Evolutionary conservation across 2,329 filamentous ascomycete species (phyloP).

Genomic region (Penicillium sp.): DNA sequence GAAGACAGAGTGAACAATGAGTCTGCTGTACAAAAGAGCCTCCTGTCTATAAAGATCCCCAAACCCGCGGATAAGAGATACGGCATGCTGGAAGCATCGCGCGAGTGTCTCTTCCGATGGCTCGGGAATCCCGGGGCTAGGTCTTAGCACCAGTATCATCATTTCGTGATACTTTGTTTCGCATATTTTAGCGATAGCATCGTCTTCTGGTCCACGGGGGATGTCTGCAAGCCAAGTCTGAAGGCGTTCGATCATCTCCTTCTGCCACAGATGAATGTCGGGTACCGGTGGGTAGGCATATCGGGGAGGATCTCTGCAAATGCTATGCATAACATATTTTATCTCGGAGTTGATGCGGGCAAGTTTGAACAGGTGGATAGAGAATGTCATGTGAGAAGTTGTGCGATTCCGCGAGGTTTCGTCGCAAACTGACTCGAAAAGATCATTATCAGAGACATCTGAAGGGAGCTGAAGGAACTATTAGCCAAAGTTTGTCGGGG

Average conservation of each 20-base stretch:
- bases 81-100: slow-evolving; percentile 47
- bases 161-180: slow-evolving; percentile 50
- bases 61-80: slow-evolving; percentile 43
- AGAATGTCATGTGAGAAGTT: slow-evolving; percentile 40
- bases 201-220: slow-evolving; percentile 24
- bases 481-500: slow-evolving; percentile 12
- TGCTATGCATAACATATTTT: slow-evolving; percentile 57
- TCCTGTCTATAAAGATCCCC: slow-evolving; percentile 47
- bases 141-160: slow-evolving; percentile 51
- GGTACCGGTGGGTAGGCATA: slow-evolving; percentile 51
- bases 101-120: slow-evolving; percentile 44
- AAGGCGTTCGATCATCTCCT: slow-evolving; percentile 41
- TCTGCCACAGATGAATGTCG: slow-evolving; percentile 50
- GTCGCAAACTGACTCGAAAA: slow-evolving; percentile 5
- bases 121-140: slow-evolving; percentile 53
- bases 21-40: slow-evolving; percentile 49
- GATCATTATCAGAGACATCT: slow-evolving; percentile 20
- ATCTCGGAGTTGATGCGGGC: slow-evolving; percentile 54
- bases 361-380: slow-evolving; percentile 49
- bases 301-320: slow-evolving; percentile 47
- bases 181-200: slow-evolving; percentile 33
- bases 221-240: slow-evolving; percentile 43
- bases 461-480: slow-evolving; percentile 15
- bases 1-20: slow-evolving; percentile 50
- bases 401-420: background rate